These are phyloP conservation scores for Kandelia obovata DNA, from an alignment of 345 rosid species.

Conservation along the genomic window DNA sequence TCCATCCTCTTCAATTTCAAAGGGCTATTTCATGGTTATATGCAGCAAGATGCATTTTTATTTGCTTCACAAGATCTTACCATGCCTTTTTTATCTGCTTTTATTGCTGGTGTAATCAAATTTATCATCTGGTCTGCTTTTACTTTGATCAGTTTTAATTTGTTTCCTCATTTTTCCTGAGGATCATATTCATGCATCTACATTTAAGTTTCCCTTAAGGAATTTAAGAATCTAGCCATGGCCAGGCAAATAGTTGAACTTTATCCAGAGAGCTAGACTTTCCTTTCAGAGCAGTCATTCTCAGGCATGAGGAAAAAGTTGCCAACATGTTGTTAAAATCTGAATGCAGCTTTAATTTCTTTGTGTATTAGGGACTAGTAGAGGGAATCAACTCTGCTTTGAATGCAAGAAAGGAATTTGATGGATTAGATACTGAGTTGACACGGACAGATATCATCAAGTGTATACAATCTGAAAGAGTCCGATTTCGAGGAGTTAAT, in stretches of 20 bases:
- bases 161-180: too few relatives aligned
- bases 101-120: too few relatives aligned
- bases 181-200: too few relatives aligned
- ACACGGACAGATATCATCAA: slow-evolving; percentile 80
- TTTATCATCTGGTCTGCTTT: too few relatives aligned
- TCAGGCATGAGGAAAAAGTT: neutral
- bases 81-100: too few relatives aligned
- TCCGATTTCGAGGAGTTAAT: slow-evolving; percentile 79
- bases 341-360: neutral
- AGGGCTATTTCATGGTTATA: too few relatives aligned
- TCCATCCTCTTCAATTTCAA: neutral
- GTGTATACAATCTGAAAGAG: slow-evolving; percentile 75
- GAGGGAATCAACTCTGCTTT: slow-evolving; percentile 45
- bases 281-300: neutral
- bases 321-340: neutral
- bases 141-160: too few relatives aligned
- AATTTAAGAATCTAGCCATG: too few relatives aligned
- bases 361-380: slow-evolving; percentile 54
- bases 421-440: slow-evolving; percentile 59
- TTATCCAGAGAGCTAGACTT: neutral
- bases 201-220: too few relatives aligned
- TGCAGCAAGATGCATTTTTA: too few relatives aligned
- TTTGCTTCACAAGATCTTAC: too few relatives aligned
- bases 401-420: slow-evolving; percentile 51
- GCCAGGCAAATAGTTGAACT: too few relatives aligned